Base-by-base conservation (phyloP, 23 red algal genomes). In the Chondrus crispus region DNA sequence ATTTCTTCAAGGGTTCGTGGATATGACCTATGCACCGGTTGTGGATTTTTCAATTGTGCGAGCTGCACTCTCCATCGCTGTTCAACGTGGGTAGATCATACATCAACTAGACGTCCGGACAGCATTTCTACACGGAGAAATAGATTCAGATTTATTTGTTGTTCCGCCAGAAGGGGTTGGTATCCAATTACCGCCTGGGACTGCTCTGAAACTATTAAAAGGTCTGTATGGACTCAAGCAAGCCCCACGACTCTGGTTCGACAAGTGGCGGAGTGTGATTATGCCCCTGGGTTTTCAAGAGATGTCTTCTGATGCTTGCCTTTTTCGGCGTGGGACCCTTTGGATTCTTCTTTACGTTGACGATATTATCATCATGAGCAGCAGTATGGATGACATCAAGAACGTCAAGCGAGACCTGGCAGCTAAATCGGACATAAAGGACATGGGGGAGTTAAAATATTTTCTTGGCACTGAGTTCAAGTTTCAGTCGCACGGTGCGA, bases 301-400 rank as follows among this genome's bases (percentile, higher is more conserved):
- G 2, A 22, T 43, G 35, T 37, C 46, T 42, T 60, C 26, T 35
- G 80, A 84, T 53, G 80, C 58, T 11, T 68, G 80, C 22, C 8
- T 84, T 33, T 84, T 42, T 22, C 3, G 52, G n/a, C 33, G 53
- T 38, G 53, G 42, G 9, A 14, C 33, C 12, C 7, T 43, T 42
- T 84, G 80, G 55, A 3, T 84, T 2, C 8, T 84, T 48, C 52
- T 43, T 16, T 84, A 84, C 64, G 80, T 84, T 8, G 80, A 64
- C 46, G 80, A 84, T 57, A 84, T 84, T 46, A 84, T 84, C 30
- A 84, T 68, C 42, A 84, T 66, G 18, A 62, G 51, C 9, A 5
- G 22, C 3, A 5, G n/a, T 3, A n/a, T 43, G 39, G 30, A 37
- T 3, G 2, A 66, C 36, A 13, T 49, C 38, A 84, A 18, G 4